A percentile compares a stretch with the other conserved stretches of the same genome.
Conservation (phyloP, 208 protist species). For the Trypanosomatidae sp. region DNA sequence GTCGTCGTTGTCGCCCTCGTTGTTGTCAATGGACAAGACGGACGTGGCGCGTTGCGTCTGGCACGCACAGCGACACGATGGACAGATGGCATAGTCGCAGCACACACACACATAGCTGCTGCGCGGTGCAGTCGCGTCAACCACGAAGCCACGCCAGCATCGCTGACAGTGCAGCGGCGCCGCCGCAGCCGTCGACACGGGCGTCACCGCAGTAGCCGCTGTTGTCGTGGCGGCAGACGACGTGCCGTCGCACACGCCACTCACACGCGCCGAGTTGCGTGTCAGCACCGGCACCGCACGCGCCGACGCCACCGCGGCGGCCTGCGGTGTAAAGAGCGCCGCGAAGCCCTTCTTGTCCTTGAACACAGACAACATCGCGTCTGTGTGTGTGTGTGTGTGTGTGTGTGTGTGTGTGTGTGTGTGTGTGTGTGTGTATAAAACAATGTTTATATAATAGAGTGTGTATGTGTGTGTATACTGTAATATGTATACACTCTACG, state of each 20-base stretch:
- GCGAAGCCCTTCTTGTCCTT: conserved; percentile 54
- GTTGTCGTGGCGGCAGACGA: not conserved
- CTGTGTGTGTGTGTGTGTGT: not conserved
- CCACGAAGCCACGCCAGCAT: too few species aligned
- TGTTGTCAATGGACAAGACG: too few species aligned
- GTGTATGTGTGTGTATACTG: not conserved
- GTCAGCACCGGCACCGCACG: not conserved
- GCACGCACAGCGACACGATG: too few species aligned
- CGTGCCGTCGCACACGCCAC: not conserved
- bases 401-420: not conserved
- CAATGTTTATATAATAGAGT: conserved; percentile 2
- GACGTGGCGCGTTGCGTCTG: too few species aligned
- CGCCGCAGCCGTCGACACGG: conserved; percentile 19
- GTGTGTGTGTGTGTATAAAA: conserved; percentile 4
- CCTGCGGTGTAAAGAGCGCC: conserved; percentile 22
- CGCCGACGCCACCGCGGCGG: not conserved
- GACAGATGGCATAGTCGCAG: too few species aligned
- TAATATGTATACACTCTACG: not conserved
- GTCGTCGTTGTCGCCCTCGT: too few species aligned
- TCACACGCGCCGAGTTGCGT: not conserved
- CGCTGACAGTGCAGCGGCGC: too few species aligned
- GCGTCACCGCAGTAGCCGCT: conserved; percentile 30
- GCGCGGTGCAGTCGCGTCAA: too few species aligned
- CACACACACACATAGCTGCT: too few species aligned
- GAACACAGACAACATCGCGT: conserved; percentile 50